Conservation (phyloP, 73 alveolate genomes). For the Paramecium pentaurelia region DNA sequence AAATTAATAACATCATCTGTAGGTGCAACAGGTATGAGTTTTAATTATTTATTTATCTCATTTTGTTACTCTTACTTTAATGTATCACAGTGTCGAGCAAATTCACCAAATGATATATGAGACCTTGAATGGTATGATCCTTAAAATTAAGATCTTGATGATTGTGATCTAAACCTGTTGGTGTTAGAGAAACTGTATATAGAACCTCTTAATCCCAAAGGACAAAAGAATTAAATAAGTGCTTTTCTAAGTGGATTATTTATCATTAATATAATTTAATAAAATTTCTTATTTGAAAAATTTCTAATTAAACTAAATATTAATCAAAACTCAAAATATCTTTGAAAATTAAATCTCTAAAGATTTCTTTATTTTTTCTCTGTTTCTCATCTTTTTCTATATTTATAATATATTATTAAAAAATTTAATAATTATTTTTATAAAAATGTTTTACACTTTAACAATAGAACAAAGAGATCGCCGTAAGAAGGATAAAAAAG, state of each 20-base stretch:
- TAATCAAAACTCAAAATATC: background rate
- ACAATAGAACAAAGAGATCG: background rate
- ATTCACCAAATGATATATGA: background rate
- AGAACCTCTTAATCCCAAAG: background rate
- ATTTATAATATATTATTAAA: background rate
- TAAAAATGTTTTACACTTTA: background rate
- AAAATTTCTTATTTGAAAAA: background rate
- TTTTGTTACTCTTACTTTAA: background rate
- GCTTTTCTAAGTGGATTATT: background rate
- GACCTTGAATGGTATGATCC: background rate
- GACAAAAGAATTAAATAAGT: background rate
- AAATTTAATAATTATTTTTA: background rate
- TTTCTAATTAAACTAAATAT: background rate
- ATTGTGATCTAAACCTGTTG: background rate
- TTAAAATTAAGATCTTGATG: background rate
- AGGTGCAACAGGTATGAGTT: background rate
- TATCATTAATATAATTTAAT: background rate
- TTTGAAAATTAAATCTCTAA: background rate
- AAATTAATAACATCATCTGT: background rate
- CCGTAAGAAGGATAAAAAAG: background rate
- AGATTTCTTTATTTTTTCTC: background rate
- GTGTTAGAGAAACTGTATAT: background rate
- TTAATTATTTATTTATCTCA: background rate
- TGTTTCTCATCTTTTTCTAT: background rate
- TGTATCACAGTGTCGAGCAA: background rate